Evolutionary conservation across 2,329 filamentous ascomycete genomes (phyloP), one percentile per base, ranked within the genome.

Genomic region (Zasmidium cellare): DNA sequence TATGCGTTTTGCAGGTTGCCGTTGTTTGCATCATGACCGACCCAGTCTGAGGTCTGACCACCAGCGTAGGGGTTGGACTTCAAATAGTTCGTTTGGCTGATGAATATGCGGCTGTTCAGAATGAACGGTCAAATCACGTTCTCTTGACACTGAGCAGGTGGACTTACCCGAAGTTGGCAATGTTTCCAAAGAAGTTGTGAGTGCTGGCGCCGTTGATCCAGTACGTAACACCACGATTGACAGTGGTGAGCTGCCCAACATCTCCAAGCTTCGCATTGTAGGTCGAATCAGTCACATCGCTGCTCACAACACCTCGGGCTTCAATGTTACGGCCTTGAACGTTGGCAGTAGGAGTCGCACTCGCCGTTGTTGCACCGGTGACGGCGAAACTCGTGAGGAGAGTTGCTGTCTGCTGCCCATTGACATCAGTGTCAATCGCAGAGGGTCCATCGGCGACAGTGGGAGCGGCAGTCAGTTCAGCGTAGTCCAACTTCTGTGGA

Each of bases 371-470:
- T n/a, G 51, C 59, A 12, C 53, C 58, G 22, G 58, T 56, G 31
- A 61, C 57, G 19, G 58, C 53, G 46, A 65, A 58, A 49, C 53
- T 60, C 49, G 64, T 65, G 51, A 51, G 48, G 2, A 65, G 49
- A 38, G 57, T 53, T 11, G 62, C 60, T 20, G 60, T 63, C 46
- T 62, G 56, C 9, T 52, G 28, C 18, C 54, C 59, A 23, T 57
- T 52, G 19, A 31, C 55, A 22, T 57, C 48, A 19, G 41, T 47
- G 20, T 55, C 47, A 11, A 57, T 44, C 11, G 48, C 48, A 24
- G 55, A 56, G 14, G 60, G 62, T 3, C 62, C 64, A 14, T 38
- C 53, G 23, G 64, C 41, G 2, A 64, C 58, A 14, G 57, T 58
- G 9, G 62, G 58, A 23, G 62, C 62, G 45, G 58, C 56, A 12